These are phyloP conservation scores for Limtongia smithiae DNA, from an alignment of 805 yeast genomes.

Conservation along the genomic window DNA sequence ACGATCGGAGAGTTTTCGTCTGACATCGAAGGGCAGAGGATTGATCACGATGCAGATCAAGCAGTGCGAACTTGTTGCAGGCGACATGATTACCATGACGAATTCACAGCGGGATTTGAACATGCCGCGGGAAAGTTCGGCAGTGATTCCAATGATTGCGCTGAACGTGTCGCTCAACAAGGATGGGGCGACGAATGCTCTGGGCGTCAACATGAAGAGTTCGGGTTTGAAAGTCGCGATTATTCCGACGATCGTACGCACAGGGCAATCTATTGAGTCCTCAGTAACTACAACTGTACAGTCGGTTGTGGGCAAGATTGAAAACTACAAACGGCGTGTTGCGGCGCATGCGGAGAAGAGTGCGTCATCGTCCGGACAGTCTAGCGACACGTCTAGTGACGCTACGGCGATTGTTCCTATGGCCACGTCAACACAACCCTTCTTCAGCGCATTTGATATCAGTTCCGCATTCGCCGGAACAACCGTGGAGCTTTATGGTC, in stretches of 20 bases:
- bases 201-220: slow-evolving; percentile 14
- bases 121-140: slow-evolving; percentile 7
- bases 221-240: slow-evolving; percentile 10
- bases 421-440: neutral
- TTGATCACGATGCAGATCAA: slow-evolving; percentile 10
- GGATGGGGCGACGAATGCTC: slow-evolving; percentile 8
- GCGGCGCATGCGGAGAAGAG: slow-evolving; percentile 3
- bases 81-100: neutral
- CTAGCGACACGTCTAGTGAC: no score
- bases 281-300: slow-evolving; percentile 6
- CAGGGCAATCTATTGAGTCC: slow-evolving; percentile 7
- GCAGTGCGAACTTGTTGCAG: slow-evolving; percentile 4
- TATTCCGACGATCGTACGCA: slow-evolving; percentile 14
- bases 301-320: slow-evolving; percentile 10
- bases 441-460: slow-evolving; percentile 14
- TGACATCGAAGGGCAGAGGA: slow-evolving; percentile 18
- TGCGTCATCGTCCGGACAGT: neutral
- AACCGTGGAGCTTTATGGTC: slow-evolving; percentile 19
- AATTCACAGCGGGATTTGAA: neutral
- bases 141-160: slow-evolving; percentile 17
- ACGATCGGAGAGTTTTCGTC: slow-evolving; percentile 6
- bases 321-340: slow-evolving; percentile 16
- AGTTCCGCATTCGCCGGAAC: slow-evolving; percentile 25
- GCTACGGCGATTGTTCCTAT: neutral
- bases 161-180: slow-evolving; percentile 7